Base-by-base conservation (phyloP, 1,284 basidiomycete species). In the Leccinum pachyderme region DNA sequence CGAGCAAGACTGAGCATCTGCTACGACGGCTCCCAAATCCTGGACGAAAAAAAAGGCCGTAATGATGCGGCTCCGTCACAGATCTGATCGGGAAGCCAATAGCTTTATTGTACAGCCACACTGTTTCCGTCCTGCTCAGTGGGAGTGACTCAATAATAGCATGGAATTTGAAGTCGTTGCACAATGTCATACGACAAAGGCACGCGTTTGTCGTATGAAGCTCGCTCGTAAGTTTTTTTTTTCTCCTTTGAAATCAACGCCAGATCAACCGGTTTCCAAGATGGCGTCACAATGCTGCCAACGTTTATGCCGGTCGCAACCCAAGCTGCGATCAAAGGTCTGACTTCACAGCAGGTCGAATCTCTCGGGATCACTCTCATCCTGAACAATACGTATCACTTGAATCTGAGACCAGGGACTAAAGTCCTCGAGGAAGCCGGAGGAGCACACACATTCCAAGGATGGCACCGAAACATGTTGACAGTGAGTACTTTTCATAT, bases 281-380 rank as follows among this genome's bases (percentile, higher is more conserved):
- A 93, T 75, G 89, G 88, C 9, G 74, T 79, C 43, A 93, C 91
- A 2, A 82, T 87, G 76, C 74, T 93, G 9, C 91, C 91, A 0
- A 91, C 91, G 0, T 93, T 94, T 66, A 93, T 93, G 91, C 91
- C 92, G 12, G 91, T 93, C 6, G 91, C 90, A 4, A 93, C 91
- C 4, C 91, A 93, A 69, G 91, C 86, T 25, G 88, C 90, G 2
- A 90, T 93, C 65, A 93, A 93, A 69, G 91, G 91, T 4, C 73
- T 94, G 12, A 92, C 90, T 2, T 73, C 89, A n/a, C 85, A 90
- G 52, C 91, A 94, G 70, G 83, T 91, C 45, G 89, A 92, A 66
- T 77, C 85, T 2, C 76, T 93, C 2, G 91, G 90, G 1, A 77
- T 91, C 29, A 87, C 86, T 2, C 76, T 93, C 49, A 87, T 92